Evolutionary conservation across 1,284 basidiomycete genomes (phyloP), one percentile per base, ranked within the genome.

Genomic region (Ganoderma leucocontextum): DNA sequence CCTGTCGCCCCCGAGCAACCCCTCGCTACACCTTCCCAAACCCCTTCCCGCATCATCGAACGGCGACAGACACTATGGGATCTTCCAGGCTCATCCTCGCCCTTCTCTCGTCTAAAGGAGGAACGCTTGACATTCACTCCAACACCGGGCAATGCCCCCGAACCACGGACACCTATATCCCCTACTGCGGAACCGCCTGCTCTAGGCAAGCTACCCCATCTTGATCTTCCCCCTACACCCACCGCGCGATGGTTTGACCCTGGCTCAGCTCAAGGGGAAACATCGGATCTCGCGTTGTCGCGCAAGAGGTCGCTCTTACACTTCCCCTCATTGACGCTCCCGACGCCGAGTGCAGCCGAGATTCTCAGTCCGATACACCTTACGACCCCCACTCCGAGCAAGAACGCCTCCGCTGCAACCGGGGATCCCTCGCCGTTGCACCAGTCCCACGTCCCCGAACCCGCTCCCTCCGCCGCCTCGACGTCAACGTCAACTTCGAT

Each of bases 361-460:
- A 77, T 81, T 15, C 73, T 82, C 38, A 81, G 80, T 60, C 80
- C 80, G 0, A 70, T 82, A 49, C 74, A 76, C 33, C 64, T 81
- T 9, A 65, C 68, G 15, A 68, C 74, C 4, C 74, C 76, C 12
- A 66, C 64, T 9, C 66, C 70, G 6, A 64, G 62, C 10, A 72
- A 70, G 68, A 41, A 42, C 15, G 60, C 66, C 4, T 63, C 71
- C 9, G 35, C 64, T 2, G 35, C 59, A 4, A 68, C 22, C 39
- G 66, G 62, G 8, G 73, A 66, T 52, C 72, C 63, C 3, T 74
- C 64, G 19, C 76, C 63, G 33, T 70, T 65, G 63, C 53, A 64
- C 15, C 69, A 66, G 25, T 55, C 70, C 33, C 67, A 65, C 13
- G 47, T 66, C 22, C 63, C 64, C 39, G 22, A 29, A 38, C 13